Conservation (phyloP, 2,329 filamentous ascomycete species). For the Whalleya microplaca region DNA sequence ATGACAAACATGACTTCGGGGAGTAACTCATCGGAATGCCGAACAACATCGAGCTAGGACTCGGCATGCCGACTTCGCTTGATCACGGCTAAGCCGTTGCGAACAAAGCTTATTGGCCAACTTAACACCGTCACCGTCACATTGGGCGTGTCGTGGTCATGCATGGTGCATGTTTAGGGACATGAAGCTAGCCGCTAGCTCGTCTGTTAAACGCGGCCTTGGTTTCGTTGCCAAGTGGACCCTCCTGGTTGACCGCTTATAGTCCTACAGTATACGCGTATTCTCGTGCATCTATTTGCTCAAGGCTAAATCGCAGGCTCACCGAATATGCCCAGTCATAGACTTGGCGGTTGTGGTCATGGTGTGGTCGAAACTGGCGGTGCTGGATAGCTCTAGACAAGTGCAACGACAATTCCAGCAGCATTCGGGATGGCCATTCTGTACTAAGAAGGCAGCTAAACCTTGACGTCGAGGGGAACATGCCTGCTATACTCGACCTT, state of each 20-base stretch:
- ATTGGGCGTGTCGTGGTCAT: neutral
- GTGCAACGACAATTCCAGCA: too few relatives aligned
- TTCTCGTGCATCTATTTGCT: neutral
- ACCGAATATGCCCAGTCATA: too few relatives aligned
- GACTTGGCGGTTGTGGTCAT: too few relatives aligned
- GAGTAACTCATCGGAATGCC: neutral
- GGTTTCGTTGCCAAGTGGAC: neutral
- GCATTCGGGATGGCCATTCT: too few relatives aligned
- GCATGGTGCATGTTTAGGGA: neutral
- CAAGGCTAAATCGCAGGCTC: too few relatives aligned
- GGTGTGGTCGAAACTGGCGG: too few relatives aligned
- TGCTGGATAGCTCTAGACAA: too few relatives aligned
- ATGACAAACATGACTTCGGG: neutral
- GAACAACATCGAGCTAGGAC: neutral
- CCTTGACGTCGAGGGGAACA: too few relatives aligned
- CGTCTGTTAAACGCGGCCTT: neutral
- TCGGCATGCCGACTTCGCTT: conserved; percentile 2
- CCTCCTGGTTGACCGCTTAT: neutral
- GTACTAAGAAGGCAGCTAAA: too few relatives aligned
- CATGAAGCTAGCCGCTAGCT: neutral
- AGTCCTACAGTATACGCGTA: neutral
- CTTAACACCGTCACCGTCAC: neutral
- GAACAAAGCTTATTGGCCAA: neutral
- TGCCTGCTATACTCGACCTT: too few relatives aligned
- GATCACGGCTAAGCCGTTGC: neutral